Base-by-base conservation (phyloP, 2,329 filamentous ascomycete genomes). In the Elsinoe australis region DNA sequence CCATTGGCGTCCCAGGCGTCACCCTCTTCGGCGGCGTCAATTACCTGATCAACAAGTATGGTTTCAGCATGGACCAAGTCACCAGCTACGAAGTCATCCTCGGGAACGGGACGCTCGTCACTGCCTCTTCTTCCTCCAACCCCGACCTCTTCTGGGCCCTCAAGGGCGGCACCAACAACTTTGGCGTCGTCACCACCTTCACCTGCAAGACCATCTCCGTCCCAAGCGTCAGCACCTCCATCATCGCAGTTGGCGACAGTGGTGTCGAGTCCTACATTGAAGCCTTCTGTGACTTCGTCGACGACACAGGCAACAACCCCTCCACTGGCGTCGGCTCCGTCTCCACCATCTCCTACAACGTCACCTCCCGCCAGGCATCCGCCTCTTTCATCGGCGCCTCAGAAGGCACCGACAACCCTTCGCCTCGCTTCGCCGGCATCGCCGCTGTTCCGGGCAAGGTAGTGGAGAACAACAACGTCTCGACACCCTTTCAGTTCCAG, bases 121-220 rank as follows among this genome's bases (percentile, higher is more conserved):
- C 54, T 1, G 62, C 65, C 0, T 73, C 70, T 1, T 59, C 65
- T 8, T 55, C 57, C 0, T 64, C 74, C 53, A 68, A 78, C 28
- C 18, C 57, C 0, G 72, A 75, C 36, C 60, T 75, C 3, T 75
- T 74, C 58, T 75, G 71, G 71, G 69, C 64, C 15, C 48, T 72
- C 17, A 59, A 63, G 4, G 71, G 70, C 19, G 70, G 69, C 1
- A 68, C 69, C 0, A 65, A 67, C 49, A 70, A 68, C 45, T 72
- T 72, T 49, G 70, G 69, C 3, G 62, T 70, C 6, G 66, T 69
- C 2, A 61, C 59, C 1, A 44, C 55, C 1, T 54, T 61, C 47
- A 54, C 57, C 44, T 36, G 56, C 5, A 29, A 52, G 9, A 55
- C 57, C n/a, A 10, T 24, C 6, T 8, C 14, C 4, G 12, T 41